Base-by-base conservation (phyloP, 768 basidiomycete species). In the Pulveroboletus sp. region DNA sequence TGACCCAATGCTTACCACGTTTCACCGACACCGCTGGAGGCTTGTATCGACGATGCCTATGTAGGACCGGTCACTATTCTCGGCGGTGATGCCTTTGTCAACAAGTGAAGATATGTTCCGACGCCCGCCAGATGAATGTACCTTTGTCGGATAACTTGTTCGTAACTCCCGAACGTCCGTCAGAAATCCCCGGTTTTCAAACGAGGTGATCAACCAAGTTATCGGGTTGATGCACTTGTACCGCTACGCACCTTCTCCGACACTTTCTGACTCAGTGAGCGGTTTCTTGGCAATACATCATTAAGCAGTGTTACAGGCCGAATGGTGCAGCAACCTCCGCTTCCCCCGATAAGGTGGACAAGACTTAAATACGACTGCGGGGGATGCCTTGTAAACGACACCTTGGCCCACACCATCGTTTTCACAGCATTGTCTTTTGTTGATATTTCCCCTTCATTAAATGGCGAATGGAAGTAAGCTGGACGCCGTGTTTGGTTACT, bases 401-500 rank as follows among this genome's bases (percentile, higher is more conserved):
- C 6, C 37, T 35, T 36, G 47, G 27, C 44, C 40, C 42, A 48
- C 17, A 41, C 30, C 37, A 5, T 26, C 47, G 15, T 39, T 7
- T 8, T 46, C 30, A 18, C 32, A 17, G 10, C 18, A 21, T 9
- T 35, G 27, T 27, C 27, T 49, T 39, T 44, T 38, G 14, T 17
- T 14, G 27, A 18, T 37, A 43, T 32, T 39, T 32, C 27, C 18
- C 21, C 39, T 47, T 32, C 27, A 28, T 15, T 50, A 36, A 4
- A 68, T 69, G 64, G 14, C 17, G 12, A 6, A 39, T 15, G 57
- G 62, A 57, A 48, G 65, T 65, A 17, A 18, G 65, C 57, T 42
- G 24, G 17, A 14, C 24, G 27, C 43, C 6, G 15, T 36, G 12
- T 26, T 45, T 26, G 1, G 50, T 35, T 7, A 18, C 21, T 17